These are phyloP conservation scores for Hypoxylon perforatum DNA, from an alignment of 495 filamentous ascomycete species.

Conservation along the genomic window DNA sequence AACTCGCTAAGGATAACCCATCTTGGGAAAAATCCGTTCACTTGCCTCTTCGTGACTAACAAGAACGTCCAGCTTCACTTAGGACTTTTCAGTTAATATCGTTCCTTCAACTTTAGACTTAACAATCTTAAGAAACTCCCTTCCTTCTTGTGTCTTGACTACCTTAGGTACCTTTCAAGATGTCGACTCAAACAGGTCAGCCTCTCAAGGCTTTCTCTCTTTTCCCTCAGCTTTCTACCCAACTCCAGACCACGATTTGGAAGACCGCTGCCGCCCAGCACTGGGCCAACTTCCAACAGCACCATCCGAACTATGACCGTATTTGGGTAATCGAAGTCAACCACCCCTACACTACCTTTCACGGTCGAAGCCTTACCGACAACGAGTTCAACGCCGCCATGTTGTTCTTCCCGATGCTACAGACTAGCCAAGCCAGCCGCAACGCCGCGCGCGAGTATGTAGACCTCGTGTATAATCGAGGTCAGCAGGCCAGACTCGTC, in stretches of 20 bases:
- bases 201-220: neutral
- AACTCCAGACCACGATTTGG: neutral
- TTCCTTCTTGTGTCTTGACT: too few species aligned
- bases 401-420: neutral
- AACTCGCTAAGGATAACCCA: too few species aligned
- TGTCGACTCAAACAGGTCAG: too few species aligned
- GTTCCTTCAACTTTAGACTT: too few species aligned
- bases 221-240: neutral
- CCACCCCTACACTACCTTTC: neutral
- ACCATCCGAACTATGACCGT: neutral
- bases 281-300: neutral
- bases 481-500: neutral
- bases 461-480: neutral
- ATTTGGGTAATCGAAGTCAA: neutral
- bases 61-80: too few species aligned
- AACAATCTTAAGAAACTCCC: too few species aligned
- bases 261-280: neutral
- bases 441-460: neutral
- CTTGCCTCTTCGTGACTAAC: too few species aligned
- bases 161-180: too few species aligned
- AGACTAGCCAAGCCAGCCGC: neutral
- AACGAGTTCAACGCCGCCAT: neutral
- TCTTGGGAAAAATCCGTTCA: too few species aligned
- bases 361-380: neutral
- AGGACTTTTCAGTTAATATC: too few species aligned